Evolutionary conservation across 1,284 basidiomycete species (phyloP).

Genomic region (Trichosporon faecale): DNA sequence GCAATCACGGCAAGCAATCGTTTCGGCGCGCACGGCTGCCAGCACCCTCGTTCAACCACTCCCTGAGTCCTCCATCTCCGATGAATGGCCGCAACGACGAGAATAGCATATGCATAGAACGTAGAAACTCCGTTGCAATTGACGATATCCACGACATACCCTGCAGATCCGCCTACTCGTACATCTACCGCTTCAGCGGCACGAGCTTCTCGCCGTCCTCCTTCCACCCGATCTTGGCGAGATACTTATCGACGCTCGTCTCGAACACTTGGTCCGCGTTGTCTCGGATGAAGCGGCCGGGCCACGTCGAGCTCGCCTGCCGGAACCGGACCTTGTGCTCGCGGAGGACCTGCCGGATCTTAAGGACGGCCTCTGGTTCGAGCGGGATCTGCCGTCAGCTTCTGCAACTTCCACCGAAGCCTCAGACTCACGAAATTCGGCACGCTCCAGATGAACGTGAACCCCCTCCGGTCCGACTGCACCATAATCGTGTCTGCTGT

Average conservation of each 20-base stretch:
- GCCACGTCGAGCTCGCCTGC: conserved; percentile 47
- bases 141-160: neutral
- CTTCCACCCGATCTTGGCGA: conserved; percentile 41
- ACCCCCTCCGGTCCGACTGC: conserved; percentile 39
- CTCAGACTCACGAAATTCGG: conserved; percentile 46
- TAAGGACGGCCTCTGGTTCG: conserved; percentile 35
- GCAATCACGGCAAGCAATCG: too few relatives aligned
- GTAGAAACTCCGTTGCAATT: neutral
- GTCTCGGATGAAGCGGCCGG: conserved; percentile 36
- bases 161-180: neutral
- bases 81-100: neutral
- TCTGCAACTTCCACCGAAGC: too few relatives aligned
- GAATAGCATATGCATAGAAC: neutral
- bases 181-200: neutral
- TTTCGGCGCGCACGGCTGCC: neutral
- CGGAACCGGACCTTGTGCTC: conserved; percentile 29
- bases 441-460: conserved; percentile 50
- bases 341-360: conserved; percentile 30
- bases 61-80: neutral
- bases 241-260: conserved; percentile 35
- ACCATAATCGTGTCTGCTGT: conserved; percentile 50
- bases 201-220: conserved; percentile 22
- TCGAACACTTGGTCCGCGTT: conserved; percentile 39
- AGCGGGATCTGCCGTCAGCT: conserved; percentile 41
- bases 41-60: too few relatives aligned